A percentile compares a stretch with the other conserved stretches of the same genome.
Conservation (phyloP, 306 rosid species). For the Medicago ruthenica region DNA sequence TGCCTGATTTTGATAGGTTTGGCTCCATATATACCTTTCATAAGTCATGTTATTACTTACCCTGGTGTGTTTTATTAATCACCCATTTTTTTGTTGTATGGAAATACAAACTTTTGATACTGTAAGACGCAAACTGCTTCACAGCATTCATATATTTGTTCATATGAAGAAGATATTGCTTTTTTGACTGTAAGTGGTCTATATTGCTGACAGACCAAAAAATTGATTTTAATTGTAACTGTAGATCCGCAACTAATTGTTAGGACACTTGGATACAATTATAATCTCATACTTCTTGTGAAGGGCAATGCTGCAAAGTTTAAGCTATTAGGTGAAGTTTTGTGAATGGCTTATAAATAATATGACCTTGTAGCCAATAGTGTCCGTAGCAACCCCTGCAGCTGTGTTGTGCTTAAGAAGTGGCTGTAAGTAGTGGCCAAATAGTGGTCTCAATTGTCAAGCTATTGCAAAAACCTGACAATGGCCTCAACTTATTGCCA, state of each 20-base stretch:
- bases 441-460: too few relatives aligned
- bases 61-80: neutral
- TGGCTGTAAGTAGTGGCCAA: neutral
- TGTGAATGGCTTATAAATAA: neutral
- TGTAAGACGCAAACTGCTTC: slow-evolving; percentile 15
- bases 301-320: neutral
- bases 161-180: too few relatives aligned
- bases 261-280: slow-evolving; percentile 6
- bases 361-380: neutral
- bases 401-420: neutral
- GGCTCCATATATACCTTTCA: slow-evolving; percentile 28
- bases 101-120: slow-evolving; percentile 32
- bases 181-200: too few relatives aligned
- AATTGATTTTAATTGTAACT: too few relatives aligned
- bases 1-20: slow-evolving; percentile 90
- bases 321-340: slow-evolving; percentile 14
- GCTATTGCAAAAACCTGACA: too few relatives aligned
- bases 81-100: neutral
- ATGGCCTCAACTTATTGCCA: too few relatives aligned
- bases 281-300: slow-evolving; percentile 6
- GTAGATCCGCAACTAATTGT: too few relatives aligned
- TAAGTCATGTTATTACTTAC: slow-evolving; percentile 29
- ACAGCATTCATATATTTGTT: slow-evolving; percentile 38
- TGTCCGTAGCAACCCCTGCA: neutral
- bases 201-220: too few relatives aligned